A percentile compares a stretch with the other conserved stretches of the same genome.
Conservation (phyloP, 1,139 yeast genomes). For the Pichia sp. region DNA sequence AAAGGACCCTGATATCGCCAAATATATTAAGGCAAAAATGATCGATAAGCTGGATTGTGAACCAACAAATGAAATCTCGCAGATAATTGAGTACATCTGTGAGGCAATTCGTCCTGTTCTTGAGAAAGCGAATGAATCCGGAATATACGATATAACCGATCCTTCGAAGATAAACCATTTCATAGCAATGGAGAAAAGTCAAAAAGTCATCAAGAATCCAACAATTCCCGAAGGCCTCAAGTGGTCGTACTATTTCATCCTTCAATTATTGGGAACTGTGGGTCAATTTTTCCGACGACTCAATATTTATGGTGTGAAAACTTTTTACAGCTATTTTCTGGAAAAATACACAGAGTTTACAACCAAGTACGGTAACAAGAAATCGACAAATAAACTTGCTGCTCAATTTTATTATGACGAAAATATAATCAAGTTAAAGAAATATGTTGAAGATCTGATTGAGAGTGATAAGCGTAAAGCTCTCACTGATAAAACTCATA, state of each 20-base stretch:
- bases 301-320: slow-evolving; percentile 74
- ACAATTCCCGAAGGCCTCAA: slow-evolving; percentile 60
- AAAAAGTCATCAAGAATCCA: slow-evolving; percentile 49
- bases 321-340: slow-evolving; percentile 63
- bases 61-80: slow-evolving; percentile 48
- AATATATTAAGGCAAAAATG: slow-evolving; percentile 69
- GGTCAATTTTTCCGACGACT: slow-evolving; percentile 69
- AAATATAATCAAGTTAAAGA: slow-evolving; percentile 42
- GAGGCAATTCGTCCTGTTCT: slow-evolving; percentile 63
- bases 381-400: slow-evolving; percentile 54
- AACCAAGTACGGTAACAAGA: slow-evolving; percentile 48
- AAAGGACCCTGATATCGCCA: slow-evolving; percentile 70
- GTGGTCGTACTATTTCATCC: slow-evolving; percentile 61
- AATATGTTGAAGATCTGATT: slow-evolving; percentile 42
- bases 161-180: slow-evolving; percentile 69
- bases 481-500: slow-evolving; percentile 25
- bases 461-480: slow-evolving; percentile 38
- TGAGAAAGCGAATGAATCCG: slow-evolving; percentile 57
- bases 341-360: slow-evolving; percentile 58
- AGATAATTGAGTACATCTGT: slow-evolving; percentile 48
- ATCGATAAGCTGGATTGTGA: slow-evolving; percentile 57
- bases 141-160: slow-evolving; percentile 58
- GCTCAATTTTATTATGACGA: slow-evolving; percentile 55
- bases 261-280: slow-evolving; percentile 64
- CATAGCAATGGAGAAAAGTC: slow-evolving; percentile 66